A percentile compares a stretch with the other conserved stretches of the same genome.
These are phyloP conservation scores for Amanita subjunquillea DNA, from an alignment of 768 basidiomycete genomes.

Conservation along the genomic window DNA sequence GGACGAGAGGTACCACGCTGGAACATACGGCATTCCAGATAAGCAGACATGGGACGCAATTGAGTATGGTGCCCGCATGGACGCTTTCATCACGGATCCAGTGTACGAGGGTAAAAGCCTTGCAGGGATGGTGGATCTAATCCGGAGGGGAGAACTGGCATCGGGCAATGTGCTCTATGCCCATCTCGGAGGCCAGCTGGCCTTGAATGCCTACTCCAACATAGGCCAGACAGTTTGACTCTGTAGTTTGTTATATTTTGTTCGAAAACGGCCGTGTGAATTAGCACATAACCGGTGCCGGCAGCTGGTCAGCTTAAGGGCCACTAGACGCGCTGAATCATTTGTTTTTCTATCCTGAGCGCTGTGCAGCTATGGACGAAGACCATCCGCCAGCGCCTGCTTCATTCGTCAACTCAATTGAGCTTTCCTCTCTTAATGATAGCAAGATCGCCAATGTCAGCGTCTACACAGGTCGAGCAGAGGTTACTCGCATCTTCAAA, in stretches of 20 bases:
- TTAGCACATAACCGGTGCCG: no score
- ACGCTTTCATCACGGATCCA: conserved; percentile 3
- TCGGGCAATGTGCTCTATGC: conserved; percentile 2
- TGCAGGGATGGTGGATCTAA: conserved; percentile 2
- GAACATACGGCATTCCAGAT: conserved; percentile 1
- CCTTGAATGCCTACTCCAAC: conserved; percentile 2
- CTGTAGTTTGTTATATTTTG: neutral
- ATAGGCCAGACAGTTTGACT: neutral
- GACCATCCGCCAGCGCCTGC: neutral
- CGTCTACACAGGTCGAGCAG: conserved; percentile 26
- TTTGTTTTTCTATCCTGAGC: no score
- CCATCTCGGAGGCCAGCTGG: conserved; percentile 4
- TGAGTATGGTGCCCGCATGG: conserved; percentile 2
- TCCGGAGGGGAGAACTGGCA: neutral
- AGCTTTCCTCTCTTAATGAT: conserved; percentile 14
- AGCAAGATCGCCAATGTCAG: conserved; percentile 23
- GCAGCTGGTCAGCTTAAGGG: no score
- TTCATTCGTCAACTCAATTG: conserved; percentile 8
- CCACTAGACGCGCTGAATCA: no score
- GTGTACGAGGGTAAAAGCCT: conserved; percentile 4
- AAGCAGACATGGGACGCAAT: conserved; percentile 2
- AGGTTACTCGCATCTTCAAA: conserved; percentile 24
- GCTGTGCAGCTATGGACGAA: neutral
- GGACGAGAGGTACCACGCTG: conserved; percentile 1
- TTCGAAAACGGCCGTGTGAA: no score